Base-by-base conservation (phyloP, 2,329 filamentous ascomycete species). In the Paraphaeosphaeria minitans region DNA sequence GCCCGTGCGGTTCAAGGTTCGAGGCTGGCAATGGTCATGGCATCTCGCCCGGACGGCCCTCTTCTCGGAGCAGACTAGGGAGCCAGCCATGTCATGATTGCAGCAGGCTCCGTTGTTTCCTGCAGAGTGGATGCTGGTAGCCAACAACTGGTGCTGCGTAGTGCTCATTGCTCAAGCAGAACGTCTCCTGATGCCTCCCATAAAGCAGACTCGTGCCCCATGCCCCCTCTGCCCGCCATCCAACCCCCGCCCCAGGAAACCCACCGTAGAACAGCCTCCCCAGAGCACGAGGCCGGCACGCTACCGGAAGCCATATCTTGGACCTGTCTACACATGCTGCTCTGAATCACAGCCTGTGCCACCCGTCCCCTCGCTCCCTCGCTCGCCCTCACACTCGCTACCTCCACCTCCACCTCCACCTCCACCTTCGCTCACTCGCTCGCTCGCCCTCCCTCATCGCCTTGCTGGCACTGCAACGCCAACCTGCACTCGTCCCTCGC, bases 371-470 rank as follows among this genome's bases (percentile, higher is more conserved):
- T 66, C 62, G 60, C 65, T 59, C 60, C 37, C 62, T 58, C 62
- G 63, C 56, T 58, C 64, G 64, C 69, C 16, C 69, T 58, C 66
- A 74, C 72, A 65, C 66, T 74, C 71, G 72, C 67, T 74, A 70
- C 68, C 66, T 66, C 65, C 60, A 62, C 64, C n/a, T n/a, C n/a
- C n/a, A n/a, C n/a, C n/a, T n/a, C n/a, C n/a, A n/a, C n/a, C n/a
- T n/a, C n/a, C n/a, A n/a, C n/a, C n/a, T n/a, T n/a, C n/a, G n/a
- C n/a, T n/a, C n/a, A n/a, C n/a, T n/a, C n/a, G 58, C 57, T 65
- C 57, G 49, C 54, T 63, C 57, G 55, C 58, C 61, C 56, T 58
- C 59, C 65, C n/a, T 63, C 67, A 62, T 63, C 64, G 56, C 60
- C 48, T 60, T 64, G 29, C 56, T 60, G 57, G 56, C 37, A 62